Percentiles rank a stretch among this genome's conserved stretches.
Evolutionary conservation across 208 protist genomes (phyloP).

Genomic region (Leishmania braziliensis): DNA sequence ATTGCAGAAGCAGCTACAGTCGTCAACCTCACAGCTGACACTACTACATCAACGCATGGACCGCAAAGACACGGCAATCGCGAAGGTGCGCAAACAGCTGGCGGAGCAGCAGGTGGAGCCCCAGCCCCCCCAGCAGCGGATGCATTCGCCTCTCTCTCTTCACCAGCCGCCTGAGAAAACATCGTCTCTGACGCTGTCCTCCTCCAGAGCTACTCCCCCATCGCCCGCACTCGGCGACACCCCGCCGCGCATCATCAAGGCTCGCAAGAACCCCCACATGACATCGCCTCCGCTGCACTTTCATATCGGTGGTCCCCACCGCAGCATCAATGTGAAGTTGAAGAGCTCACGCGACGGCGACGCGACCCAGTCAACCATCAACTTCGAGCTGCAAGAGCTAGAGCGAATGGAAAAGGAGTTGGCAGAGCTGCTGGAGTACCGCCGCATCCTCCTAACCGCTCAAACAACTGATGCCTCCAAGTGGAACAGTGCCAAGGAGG

Average conservation of each 20-base stretch:
- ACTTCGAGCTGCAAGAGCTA: slow-evolving; percentile 48
- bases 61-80: slow-evolving; percentile 16
- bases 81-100: slow-evolving; percentile 30
- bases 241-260: slow-evolving; percentile 2
- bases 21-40: slow-evolving; percentile 32
- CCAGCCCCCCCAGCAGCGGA: not conserved
- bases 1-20: slow-evolving; percentile 53
- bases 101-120: slow-evolving; percentile 36
- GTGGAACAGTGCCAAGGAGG: slow-evolving; percentile 48
- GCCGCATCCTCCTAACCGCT: slow-evolving; percentile 36
- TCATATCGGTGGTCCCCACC: not conserved
- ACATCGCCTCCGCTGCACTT: not conserved
- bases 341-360: not conserved
- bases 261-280: not conserved
- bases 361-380: slow-evolving; percentile 43
- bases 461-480: slow-evolving; percentile 39
- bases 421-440: slow-evolving; percentile 51
- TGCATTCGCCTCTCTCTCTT: not conserved
- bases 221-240: not conserved
- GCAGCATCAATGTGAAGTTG: too few relatives aligned
- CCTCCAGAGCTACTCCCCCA: slow-evolving; percentile 2
- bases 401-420: slow-evolving; percentile 64
- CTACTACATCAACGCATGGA: slow-evolving; percentile 22
- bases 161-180: slow-evolving; percentile 2
- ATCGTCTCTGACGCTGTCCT: slow-evolving; percentile 1